Percentiles rank a stretch among this genome's conserved stretches.
phyloP scores from a whole-genome alignment of 1,139 yeast genomes.

The Sugiyamaella castrensis region DNA sequence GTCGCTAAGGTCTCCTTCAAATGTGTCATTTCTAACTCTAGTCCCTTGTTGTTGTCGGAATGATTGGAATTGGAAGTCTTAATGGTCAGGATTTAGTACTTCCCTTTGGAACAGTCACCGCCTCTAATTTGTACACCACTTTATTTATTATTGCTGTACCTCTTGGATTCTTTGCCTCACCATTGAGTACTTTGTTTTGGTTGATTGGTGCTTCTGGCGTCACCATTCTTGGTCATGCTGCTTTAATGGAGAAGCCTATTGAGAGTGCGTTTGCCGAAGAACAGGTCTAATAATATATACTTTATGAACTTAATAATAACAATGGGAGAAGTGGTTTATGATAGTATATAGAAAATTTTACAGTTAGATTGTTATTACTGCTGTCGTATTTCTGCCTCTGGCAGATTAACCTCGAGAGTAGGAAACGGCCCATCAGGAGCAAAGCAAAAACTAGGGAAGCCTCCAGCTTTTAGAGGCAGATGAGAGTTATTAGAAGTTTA shows the following conservation, averaged over 20 bases:
- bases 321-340: no score
- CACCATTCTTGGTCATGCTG: conserved; percentile 83
- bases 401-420: no score
- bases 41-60: conserved; percentile 52
- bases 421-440: no score
- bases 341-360: no score
- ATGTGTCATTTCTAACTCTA: neutral
- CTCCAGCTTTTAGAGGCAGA: no score
- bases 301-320: neutral
- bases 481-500: no score
- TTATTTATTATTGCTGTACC: conserved; percentile 70
- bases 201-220: conserved; percentile 92
- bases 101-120: conserved; percentile 47
- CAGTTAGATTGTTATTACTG: neutral
- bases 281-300: conserved; percentile 41
- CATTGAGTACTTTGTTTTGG: conserved; percentile 93
- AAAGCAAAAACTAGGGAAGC: no score
- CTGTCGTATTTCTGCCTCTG: no score
- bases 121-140: conserved; percentile 87
- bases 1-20: no score
- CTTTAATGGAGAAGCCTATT: conserved; percentile 94
- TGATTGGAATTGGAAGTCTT: conserved; percentile 72
- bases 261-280: conserved; percentile 96
- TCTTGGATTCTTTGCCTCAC: conserved; percentile 88
- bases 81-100: conserved; percentile 76